These are phyloP conservation scores for Grosmannia huntii DNA, from an alignment of 2,329 filamentous ascomycete species.

Conservation along the genomic window DNA sequence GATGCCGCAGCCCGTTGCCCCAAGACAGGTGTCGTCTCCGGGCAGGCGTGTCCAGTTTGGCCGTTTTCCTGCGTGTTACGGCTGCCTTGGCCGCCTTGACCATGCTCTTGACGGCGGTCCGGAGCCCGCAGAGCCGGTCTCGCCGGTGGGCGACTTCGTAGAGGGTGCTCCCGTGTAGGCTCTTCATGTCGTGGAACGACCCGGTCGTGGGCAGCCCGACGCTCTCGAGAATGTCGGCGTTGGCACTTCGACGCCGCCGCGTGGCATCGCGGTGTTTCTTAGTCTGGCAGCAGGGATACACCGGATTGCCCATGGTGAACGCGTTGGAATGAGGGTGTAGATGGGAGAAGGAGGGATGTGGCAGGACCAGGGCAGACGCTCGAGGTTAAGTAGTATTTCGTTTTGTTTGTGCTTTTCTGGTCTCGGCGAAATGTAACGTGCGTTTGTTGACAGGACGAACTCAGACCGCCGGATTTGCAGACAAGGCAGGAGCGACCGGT, in stretches of 20 bases:
- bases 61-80: neutral
- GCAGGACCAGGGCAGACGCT: too few relatives aligned
- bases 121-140: neutral
- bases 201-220: slow-evolving; percentile 10
- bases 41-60: neutral
- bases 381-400: too few relatives aligned
- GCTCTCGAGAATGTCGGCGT: slow-evolving; percentile 12
- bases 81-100: neutral
- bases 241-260: slow-evolving; percentile 10
- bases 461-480: too few relatives aligned
- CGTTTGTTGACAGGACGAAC: too few relatives aligned
- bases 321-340: neutral
- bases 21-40: neutral
- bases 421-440: too few relatives aligned
- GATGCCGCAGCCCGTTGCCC: neutral
- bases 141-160: neutral
- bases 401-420: too few relatives aligned
- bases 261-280: neutral
- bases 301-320: neutral
- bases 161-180: slow-evolving; percentile 2
- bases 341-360: neutral
- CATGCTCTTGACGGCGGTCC: neutral
- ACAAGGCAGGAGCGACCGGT: too few relatives aligned
- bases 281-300: neutral
- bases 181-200: slow-evolving; percentile 12